Evolutionary conservation across 129 eudicot genomes (phyloP), one percentile per base, ranked within the genome.

Genomic region (Helichrysum umbraculigerum): DNA sequence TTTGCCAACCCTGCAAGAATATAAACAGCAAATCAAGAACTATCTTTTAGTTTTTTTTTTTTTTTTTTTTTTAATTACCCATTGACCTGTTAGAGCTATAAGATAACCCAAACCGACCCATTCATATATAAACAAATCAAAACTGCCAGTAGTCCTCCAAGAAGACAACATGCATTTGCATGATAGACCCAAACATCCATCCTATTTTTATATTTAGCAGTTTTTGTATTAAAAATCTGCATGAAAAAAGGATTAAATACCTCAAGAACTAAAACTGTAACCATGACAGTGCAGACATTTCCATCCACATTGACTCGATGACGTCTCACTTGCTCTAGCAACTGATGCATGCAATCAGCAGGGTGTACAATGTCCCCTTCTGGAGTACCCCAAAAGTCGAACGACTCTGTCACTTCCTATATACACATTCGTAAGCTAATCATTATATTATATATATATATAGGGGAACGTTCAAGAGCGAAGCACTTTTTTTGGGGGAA

Each of bases 211-310:
- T 4, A 19, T 57, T 1, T 6, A 19, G 62, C 33, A 1, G 5
- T 14, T 69, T 69, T 47, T 1, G 2, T 15, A 47, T 50, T 57
- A 15, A 57, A 35, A 34, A 33, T 2, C 19, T 33, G 76, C 33
- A 75, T 34, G 0, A 32, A 59, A 14, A 57, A 47, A 21, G 4
- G 35, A 59, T 32, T 16, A 72, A 71, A 42, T 91, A 94, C 98
- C 98, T 94, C 96, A n/a, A 93, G 97, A 78, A 93, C 98, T 84
- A 93, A 82, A 39, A 86, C 82, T 21, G 97, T 93, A n/a, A 93
- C 98, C 92, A 93, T 83, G 56, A 90, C 96, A 44, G 97, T 90
- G 87, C 93, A 88, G 7, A 90, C 98, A 81, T 88, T 93, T 78
- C 98, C 94, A 60, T 93, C 97, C 9, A 90, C 81, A 73, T 93